Base-by-base conservation (phyloP, 1,284 basidiomycete genomes). In the Leccinum solheimii region DNA sequence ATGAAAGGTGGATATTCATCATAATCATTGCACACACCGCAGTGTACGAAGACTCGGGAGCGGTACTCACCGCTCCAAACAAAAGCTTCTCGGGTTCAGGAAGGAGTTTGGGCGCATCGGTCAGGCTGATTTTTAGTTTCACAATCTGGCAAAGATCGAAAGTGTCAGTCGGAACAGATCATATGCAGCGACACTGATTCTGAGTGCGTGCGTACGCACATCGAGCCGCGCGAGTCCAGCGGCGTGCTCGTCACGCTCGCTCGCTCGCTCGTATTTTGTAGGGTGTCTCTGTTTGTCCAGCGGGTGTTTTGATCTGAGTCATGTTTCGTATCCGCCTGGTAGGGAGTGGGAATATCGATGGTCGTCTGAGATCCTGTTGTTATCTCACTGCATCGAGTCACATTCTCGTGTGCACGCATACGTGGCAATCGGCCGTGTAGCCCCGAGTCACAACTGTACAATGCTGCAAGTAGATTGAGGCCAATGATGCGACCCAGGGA, bases 31-130 rank as follows among this genome's bases (percentile, higher is more conserved):
- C 27, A 13, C 11, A 53, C 1, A 34, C 51, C 5, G 6, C 13
- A 30, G 8, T 13, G 11, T 50, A 30, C 11, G 27, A 27, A 27
- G 27, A 30, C 2, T 27, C 16, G 27, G 50, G 16, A 43, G 27
- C 2, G 7, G n/a, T 26, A 69, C 66, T 62, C 64, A 77, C 79
- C 68, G 69, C 69, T 50, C 81, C 83, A 59, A 79, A 83, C 16
- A 56, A 58, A 56, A 81, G 68, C 14, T 69, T 71, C 43, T 77
- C 74, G 4, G 72, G 70, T 14, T 69, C 63, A 1, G 76, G 77
- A 3, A 82, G 64, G 6, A 75, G 70, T 64, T 79, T 82, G 1
- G 77, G 71, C 1, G 68, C 68, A 10, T 75, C 68, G 4, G 78
- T 71, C 36, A 73, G 70, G 16, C 62, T 75, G 8, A 84, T 69